These are phyloP conservation scores for Leccinum truebloodii DNA, from an alignment of 768 basidiomycete genomes.

Conservation along the genomic window DNA sequence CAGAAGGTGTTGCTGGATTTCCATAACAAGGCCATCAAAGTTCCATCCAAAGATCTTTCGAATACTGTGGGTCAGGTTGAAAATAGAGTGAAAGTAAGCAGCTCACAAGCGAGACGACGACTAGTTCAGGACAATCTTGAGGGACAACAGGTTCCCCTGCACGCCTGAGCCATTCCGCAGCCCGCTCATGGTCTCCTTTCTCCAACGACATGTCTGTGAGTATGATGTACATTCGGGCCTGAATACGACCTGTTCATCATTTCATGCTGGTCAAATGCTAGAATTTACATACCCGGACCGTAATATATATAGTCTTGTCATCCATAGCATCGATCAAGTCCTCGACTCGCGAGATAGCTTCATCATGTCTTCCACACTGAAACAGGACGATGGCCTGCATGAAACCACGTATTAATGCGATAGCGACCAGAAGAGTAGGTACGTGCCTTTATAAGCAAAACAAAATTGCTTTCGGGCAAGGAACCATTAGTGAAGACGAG, in stretches of 20 bases:
- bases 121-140: background rate
- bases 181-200: background rate
- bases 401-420: background rate
- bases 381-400: slow-evolving; percentile 10
- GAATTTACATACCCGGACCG: slow-evolving; percentile 1
- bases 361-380: slow-evolving; percentile 6
- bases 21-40: too few relatives aligned
- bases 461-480: slow-evolving; percentile 4
- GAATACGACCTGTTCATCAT: background rate
- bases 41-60: too few relatives aligned
- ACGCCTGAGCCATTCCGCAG: background rate
- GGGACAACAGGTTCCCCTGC: too few relatives aligned
- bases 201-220: background rate
- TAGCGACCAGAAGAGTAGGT: accelerated
- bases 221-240: slow-evolving; percentile 13
- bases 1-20: too few relatives aligned
- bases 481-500: slow-evolving; percentile 6
- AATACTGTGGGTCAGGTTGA: background rate
- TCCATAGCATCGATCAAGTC: background rate
- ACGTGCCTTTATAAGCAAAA: slow-evolving; percentile 16
- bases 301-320: background rate
- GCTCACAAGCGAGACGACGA: slow-evolving; percentile 12
- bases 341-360: slow-evolving; percentile 1
- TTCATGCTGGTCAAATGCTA: too few relatives aligned
- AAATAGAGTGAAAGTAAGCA: accelerated